These are phyloP conservation scores for Penicillium glabrum DNA, from an alignment of 2,329 filamentous ascomycete genomes.

Conservation along the genomic window DNA sequence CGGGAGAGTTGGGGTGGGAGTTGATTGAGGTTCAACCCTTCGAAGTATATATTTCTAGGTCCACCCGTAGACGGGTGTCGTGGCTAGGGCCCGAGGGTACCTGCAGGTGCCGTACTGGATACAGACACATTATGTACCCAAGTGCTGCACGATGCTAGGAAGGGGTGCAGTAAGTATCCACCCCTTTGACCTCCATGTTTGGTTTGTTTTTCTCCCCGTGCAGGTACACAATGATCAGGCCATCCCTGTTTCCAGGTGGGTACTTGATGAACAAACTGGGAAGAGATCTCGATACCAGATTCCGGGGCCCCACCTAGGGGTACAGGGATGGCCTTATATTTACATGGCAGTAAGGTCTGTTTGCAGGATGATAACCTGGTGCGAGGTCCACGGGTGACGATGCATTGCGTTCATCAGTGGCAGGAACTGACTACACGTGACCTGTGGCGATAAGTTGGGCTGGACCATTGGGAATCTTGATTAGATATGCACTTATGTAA, in stretches of 20 bases:
- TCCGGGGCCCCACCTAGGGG: neutral
- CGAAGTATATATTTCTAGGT: neutral
- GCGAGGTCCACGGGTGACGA: neutral
- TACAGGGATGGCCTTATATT: neutral
- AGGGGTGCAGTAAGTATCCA: neutral
- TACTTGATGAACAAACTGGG: neutral
- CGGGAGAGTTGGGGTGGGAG: too few species aligned
- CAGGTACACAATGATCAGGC: neutral
- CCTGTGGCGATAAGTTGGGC: constrained; percentile 1
- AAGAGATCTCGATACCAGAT: neutral
- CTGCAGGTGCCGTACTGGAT: constrained; percentile 15
- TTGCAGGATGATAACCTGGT: neutral
- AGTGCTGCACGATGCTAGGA: neutral
- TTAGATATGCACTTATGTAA: neutral
- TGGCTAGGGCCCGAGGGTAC: constrained; percentile 8
- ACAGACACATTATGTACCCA: neutral
- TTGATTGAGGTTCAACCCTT: too few species aligned
- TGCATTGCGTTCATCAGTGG: neutral
- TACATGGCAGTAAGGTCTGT: neutral
- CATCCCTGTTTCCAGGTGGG: constrained; percentile 1
- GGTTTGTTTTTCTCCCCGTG: neutral
- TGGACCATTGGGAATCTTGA: neutral
- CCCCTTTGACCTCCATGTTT: neutral
- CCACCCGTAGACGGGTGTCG: neutral
- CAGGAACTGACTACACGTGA: neutral